Conservation (phyloP, 768 basidiomycete genomes). For the Lepiota venenata region DNA sequence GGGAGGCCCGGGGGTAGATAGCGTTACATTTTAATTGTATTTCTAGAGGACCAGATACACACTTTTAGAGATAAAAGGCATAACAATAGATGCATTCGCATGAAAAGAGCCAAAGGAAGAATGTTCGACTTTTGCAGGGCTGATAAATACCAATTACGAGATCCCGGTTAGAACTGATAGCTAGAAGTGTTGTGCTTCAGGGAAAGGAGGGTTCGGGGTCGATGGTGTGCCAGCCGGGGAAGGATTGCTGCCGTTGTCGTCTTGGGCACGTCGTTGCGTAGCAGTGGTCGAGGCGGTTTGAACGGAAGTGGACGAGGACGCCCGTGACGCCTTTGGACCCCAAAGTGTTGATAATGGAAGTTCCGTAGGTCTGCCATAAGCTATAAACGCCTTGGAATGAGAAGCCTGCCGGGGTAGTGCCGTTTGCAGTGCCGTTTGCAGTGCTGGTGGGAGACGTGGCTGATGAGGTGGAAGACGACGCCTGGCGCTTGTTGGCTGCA, state of each 20-base stretch:
- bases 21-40: conserved; percentile 4
- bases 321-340: conserved; percentile 4
- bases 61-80: no score
- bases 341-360: conserved; percentile 28
- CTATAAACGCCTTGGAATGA: conserved; percentile 15
- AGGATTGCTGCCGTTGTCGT: neutral
- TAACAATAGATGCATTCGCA: no score
- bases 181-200: conserved; percentile 33
- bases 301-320: conserved; percentile 11
- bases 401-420: neutral
- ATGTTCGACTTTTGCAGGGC: neutral
- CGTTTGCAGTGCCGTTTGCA: neutral
- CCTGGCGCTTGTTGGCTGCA: conserved; percentile 37
- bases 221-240: conserved; percentile 1
- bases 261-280: conserved; percentile 4
- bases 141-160: conserved; percentile 8
- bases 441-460: neutral
- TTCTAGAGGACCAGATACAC: conserved; percentile 1
- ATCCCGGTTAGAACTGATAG: neutral
- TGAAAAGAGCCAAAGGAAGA: no score
- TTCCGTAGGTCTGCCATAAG: conserved; percentile 40
- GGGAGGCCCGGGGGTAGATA: neutral
- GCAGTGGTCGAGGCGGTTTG: neutral
- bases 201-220: conserved; percentile 30
- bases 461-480: conserved; percentile 7